These are phyloP conservation scores for Apiospora hydei DNA, from an alignment of 2,329 filamentous ascomycete genomes.

Conservation along the genomic window DNA sequence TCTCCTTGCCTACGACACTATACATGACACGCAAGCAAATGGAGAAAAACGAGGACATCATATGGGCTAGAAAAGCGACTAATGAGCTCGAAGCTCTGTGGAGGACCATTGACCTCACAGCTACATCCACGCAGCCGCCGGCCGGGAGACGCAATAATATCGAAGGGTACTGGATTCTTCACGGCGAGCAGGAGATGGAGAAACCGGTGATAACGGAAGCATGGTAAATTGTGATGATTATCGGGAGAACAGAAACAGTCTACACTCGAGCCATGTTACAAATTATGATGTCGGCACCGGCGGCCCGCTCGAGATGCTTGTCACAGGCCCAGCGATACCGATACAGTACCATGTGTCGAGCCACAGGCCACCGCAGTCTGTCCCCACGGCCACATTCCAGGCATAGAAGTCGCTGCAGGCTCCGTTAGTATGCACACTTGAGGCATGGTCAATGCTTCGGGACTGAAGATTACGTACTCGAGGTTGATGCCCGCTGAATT, in stretches of 20 bases:
- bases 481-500: conserved; percentile 16
- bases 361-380: conserved; percentile 8
- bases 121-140: background rate
- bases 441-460: background rate
- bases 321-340: background rate
- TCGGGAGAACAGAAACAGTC: background rate
- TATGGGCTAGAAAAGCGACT: conserved; percentile 6
- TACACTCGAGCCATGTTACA: background rate
- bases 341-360: background rate
- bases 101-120: background rate
- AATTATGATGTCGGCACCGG: background rate
- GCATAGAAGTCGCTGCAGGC: conserved; percentile 12
- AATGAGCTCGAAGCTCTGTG: conserved; percentile 12
- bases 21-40: conserved; percentile 26
- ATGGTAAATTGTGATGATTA: background rate
- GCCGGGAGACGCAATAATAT: conserved; percentile 3
- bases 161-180: conserved; percentile 6
- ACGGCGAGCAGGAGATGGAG: background rate
- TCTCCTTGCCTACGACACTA: conserved; percentile 24
- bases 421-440: background rate
- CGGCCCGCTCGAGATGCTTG: conserved; percentile 1
- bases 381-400: conserved; percentile 1
- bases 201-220: background rate
- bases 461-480: conserved; percentile 6
- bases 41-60: conserved; percentile 24